Evolutionary conservation across 2,329 filamentous ascomycete genomes (phyloP), one percentile per base, ranked within the genome.

Genomic region (Hypoxylon sp.): DNA sequence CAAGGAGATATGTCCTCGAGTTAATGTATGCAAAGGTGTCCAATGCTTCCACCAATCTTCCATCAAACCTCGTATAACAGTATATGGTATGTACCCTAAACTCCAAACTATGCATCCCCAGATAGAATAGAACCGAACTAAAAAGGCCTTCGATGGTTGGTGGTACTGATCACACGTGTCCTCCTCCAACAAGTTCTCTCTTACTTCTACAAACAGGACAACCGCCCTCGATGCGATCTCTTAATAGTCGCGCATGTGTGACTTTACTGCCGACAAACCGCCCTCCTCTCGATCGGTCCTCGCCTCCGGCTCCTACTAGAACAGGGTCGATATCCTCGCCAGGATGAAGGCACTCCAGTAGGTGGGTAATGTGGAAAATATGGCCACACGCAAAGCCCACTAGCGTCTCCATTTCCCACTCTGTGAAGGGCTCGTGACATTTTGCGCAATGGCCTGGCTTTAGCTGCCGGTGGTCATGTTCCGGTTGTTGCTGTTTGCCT

Each of bases 221-320:
- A 0, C 90, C 91, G 8, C 85, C 86, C 50, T 84, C 82, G 37
- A 95, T 85, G 67, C 88, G 88, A 74, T 94, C 92, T 72, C 90
- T 86, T 66, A 97, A 81, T 60, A 97, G 78, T 70, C 94, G 87
- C 42, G 94, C 94, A 77, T 94, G 93, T 71, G 92, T 96, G 29
- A 97, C 94, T 80, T 98, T 98, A 31, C 91, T 89, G 0, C 93
- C 92, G 5, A 98, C 90, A 59, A 91, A 93, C 63, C 91, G 85
- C 6, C 87, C 85, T 26, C 80, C 79, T 61, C 78, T 80, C 14
- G 82, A 78, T 10, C 80, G 77, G 14, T 80, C 82, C 37, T 84
- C 81, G 44, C 81, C 79, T 2, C 80, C 60, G 33, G 54, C 62
- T 31, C 73, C 62, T 14, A 60, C 42, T 48, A 67, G 66, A 47